phyloP scores from a whole-genome alignment of 768 basidiomycete species.

The Tylopilus vinaceipallidus region DNA sequence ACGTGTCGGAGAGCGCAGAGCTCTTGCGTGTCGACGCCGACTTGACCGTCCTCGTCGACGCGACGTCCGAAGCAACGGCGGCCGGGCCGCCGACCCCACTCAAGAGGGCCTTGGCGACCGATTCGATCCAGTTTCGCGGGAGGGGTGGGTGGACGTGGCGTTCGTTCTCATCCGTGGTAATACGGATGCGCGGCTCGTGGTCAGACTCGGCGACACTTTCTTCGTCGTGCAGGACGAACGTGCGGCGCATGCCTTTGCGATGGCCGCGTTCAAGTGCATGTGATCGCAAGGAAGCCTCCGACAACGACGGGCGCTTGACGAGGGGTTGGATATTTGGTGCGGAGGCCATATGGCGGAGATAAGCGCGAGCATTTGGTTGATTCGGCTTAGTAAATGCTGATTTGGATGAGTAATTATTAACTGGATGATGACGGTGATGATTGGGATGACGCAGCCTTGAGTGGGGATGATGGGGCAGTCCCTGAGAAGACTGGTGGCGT shows the following conservation, averaged over 20 bases:
- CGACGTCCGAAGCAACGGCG: conserved; percentile 29
- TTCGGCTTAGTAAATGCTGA: conserved; percentile 20
- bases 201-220: conserved; percentile 24
- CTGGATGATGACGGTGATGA: conserved; percentile 23
- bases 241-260: conserved; percentile 32
- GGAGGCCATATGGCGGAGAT: conserved; percentile 76
- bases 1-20: conserved; percentile 23
- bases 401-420: conserved; percentile 27
- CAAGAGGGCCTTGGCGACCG: conserved; percentile 64
- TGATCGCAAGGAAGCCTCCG: conserved; percentile 34
- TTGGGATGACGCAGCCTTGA: conserved; percentile 18
- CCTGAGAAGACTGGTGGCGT: conserved; percentile 25
- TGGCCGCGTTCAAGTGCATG: conserved; percentile 19
- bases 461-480: conserved; percentile 22
- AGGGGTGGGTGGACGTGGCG: conserved; percentile 47
- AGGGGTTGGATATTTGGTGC: conserved; percentile 43
- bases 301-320: conserved; percentile 31
- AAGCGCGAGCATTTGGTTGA: conserved; percentile 55
- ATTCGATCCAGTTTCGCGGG: conserved; percentile 69
- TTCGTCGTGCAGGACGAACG: conserved; percentile 35
- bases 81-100: conserved; percentile 44
- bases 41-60: conserved; percentile 20
- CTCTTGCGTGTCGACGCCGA: conserved; percentile 25
- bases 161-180: conserved; percentile 33
- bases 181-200: conserved; percentile 22